phyloP scores from a whole-genome alignment of 768 basidiomycete genomes.

The Suillus luteus region DNA sequence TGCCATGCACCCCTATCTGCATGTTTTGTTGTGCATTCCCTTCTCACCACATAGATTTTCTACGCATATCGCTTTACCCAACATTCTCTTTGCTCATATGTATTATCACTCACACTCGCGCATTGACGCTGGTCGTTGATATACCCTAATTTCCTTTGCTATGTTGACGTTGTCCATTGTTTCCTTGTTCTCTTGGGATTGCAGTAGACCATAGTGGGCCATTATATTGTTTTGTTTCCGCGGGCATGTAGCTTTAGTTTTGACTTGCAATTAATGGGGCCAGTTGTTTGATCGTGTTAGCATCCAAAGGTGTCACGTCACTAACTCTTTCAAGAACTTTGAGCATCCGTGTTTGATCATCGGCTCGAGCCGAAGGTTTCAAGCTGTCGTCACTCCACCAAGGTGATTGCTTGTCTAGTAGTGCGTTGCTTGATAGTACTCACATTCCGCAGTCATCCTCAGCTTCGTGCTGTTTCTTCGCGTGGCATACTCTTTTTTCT shows the following conservation, averaged over 20 bases:
- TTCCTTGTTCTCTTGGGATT: neutral
- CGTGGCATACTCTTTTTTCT: slow-evolving; percentile 24
- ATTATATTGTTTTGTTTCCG: slow-evolving; percentile 5
- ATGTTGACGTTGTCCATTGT: slow-evolving; percentile 3
- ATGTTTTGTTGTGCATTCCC: neutral
- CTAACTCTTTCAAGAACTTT: neutral
- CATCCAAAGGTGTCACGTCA: neutral
- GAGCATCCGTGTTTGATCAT: slow-evolving; percentile 8
- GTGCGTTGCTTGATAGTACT: slow-evolving; percentile 9
- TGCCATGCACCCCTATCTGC: neutral
- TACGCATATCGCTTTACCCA: slow-evolving; percentile 7
- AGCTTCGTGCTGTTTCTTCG: slow-evolving; percentile 38
- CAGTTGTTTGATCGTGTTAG: slow-evolving; percentile 4
- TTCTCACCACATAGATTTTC: slow-evolving; percentile 3
- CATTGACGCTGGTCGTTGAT: slow-evolving; percentile 6
- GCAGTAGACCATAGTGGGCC: neutral
- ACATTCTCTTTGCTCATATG: slow-evolving; percentile 5
- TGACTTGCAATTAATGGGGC: slow-evolving; percentile 3
- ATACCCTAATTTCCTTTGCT: slow-evolving; percentile 3
- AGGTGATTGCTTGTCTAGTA: slow-evolving; percentile 17
- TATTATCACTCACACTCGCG: slow-evolving; percentile 6
- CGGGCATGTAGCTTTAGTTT: slow-evolving; percentile 10
- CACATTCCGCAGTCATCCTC: slow-evolving; percentile 25
- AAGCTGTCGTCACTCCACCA: slow-evolving; percentile 33
- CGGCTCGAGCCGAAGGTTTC: slow-evolving; percentile 13